A percentile compares a stretch with the other conserved stretches of the same genome.
These are phyloP conservation scores for Puccinellia tenuiflora DNA, from an alignment of 176 grass and related monocot species.

Conservation along the genomic window DNA sequence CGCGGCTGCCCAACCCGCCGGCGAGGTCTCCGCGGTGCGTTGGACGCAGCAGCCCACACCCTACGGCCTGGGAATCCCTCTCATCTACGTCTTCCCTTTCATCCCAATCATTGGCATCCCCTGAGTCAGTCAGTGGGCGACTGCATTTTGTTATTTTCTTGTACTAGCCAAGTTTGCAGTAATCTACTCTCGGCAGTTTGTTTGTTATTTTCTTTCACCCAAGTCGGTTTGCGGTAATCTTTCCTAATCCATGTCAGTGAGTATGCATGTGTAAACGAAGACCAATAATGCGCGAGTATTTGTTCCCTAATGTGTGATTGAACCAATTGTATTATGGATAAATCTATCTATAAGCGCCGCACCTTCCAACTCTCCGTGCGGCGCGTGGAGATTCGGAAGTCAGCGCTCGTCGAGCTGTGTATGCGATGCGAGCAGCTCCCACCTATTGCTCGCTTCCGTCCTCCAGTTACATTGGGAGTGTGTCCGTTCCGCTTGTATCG, in stretches of 20 bases:
- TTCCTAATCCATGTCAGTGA: too few species aligned
- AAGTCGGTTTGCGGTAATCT: too few species aligned
- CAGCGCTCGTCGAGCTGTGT: too few species aligned
- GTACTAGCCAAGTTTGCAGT: neutral
- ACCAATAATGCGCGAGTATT: neutral
- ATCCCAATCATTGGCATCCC: constrained; percentile 49
- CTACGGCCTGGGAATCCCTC: constrained; percentile 14
- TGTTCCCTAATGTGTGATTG: neutral
- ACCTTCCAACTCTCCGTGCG: too few species aligned
- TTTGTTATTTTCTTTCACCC: neutral
- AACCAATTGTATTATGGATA: too few species aligned
- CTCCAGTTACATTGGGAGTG: too few species aligned
- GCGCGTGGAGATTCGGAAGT: too few species aligned
- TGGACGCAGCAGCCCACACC: neutral
- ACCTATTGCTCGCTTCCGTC: too few species aligned
- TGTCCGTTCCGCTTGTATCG: too few species aligned
- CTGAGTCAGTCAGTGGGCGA: constrained; percentile 6
- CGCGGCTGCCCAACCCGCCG: neutral
- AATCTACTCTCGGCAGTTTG: neutral
- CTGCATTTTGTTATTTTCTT: neutral
- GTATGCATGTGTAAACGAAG: neutral
- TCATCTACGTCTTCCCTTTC: constrained; percentile 51
- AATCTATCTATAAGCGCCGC: too few species aligned
- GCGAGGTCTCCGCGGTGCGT: neutral
- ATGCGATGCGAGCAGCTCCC: too few species aligned